phyloP scores from a whole-genome alignment of 163 green algal species.

The Prototheca wickerhamii region DNA sequence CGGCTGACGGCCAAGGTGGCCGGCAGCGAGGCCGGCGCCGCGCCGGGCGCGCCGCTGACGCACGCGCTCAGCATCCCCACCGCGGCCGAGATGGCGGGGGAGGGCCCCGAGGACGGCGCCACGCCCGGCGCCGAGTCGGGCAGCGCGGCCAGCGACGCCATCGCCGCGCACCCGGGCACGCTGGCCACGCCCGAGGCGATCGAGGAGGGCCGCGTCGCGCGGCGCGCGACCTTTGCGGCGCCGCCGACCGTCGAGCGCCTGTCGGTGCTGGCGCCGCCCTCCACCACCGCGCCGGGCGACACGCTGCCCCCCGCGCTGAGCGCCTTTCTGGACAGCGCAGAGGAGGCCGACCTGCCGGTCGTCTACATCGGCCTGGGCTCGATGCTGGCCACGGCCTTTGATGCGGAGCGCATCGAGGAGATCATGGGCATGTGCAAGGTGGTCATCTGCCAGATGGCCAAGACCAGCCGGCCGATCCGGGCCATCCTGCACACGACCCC shows the following conservation, averaged over 20 bases:
- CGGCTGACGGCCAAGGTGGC: neutral
- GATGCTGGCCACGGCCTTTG: slow-evolving; percentile 23
- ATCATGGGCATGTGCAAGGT: slow-evolving; percentile 1
- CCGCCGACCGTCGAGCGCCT: too few relatives aligned
- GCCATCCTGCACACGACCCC: slow-evolving; percentile 16
- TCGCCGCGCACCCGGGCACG: neutral
- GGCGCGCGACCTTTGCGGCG: too few relatives aligned
- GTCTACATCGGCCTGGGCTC: slow-evolving; percentile 35
- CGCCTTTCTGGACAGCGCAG: slow-evolving; percentile 11
- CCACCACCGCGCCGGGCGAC: neutral
- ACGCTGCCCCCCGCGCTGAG: slow-evolving; percentile 11
- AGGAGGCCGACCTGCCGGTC: slow-evolving; percentile 3
- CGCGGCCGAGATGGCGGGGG: neutral
- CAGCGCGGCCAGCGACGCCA: neutral
- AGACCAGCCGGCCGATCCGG: neutral
- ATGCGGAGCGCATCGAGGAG: neutral
- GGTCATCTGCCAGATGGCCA: neutral
- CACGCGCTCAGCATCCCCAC: neutral
- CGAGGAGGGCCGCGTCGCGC: too few relatives aligned
- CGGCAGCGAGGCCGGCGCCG: too few relatives aligned
- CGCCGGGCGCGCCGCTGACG: neutral
- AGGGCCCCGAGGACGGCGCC: neutral
- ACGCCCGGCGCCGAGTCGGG: neutral
- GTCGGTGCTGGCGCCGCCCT: too few relatives aligned
- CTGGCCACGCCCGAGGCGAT: too few relatives aligned